These are phyloP conservation scores for Auxenochlorella protothecoides DNA, from an alignment of 139 green algal species.

Conservation along the genomic window DNA sequence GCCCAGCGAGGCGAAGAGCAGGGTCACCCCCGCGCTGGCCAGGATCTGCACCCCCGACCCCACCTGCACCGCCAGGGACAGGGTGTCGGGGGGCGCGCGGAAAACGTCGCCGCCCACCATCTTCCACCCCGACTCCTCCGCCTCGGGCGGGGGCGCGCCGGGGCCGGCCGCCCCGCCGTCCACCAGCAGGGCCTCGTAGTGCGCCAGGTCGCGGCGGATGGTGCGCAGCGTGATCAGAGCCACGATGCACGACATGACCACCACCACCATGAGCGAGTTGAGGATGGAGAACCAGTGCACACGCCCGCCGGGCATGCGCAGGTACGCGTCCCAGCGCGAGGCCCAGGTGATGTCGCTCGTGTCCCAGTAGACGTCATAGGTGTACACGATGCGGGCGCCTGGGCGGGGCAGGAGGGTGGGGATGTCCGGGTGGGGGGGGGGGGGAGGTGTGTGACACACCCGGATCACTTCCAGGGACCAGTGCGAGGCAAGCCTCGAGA, in stretches of 20 bases:
- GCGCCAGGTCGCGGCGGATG: constrained; percentile 79
- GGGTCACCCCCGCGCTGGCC: constrained; percentile 55
- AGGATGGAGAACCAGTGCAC: constrained; percentile 97
- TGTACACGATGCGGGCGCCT: constrained; percentile 44
- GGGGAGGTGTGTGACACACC: too few relatives aligned
- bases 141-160: constrained; percentile 18
- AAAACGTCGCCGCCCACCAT: constrained; percentile 92
- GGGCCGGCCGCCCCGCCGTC: constrained; percentile 30
- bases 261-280: constrained; percentile 87
- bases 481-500: too few relatives aligned
- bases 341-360: constrained; percentile 73
- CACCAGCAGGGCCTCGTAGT: constrained; percentile 86
- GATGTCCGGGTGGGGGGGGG: too few relatives aligned
- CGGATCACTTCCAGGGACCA: too few relatives aligned
- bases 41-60: constrained; percentile 84
- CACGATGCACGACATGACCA: constrained; percentile 85
- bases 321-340: constrained; percentile 89
- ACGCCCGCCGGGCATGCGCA: constrained; percentile 80
- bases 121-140: constrained; percentile 94
- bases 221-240: constrained; percentile 85
- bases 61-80: constrained; percentile 66
- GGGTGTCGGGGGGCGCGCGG: constrained; percentile 49
- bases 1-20: constrained; percentile 83
- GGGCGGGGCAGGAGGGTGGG: background rate
- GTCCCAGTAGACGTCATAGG: constrained; percentile 90